These are phyloP conservation scores for Buddleja alternifolia DNA, from an alignment of 257 asterid genomes.

Conservation along the genomic window DNA sequence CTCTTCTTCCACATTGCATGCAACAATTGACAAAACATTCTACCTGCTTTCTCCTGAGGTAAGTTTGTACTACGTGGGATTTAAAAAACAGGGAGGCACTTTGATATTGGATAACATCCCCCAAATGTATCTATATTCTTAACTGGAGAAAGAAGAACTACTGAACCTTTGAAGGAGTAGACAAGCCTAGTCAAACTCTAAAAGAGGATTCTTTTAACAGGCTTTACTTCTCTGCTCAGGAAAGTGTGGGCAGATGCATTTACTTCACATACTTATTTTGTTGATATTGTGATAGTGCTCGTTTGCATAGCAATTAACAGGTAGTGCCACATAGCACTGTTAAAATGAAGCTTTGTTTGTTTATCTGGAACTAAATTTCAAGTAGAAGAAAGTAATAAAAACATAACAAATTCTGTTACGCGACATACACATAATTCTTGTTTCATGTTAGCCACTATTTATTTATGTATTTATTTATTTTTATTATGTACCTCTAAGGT, in stretches of 20 bases:
- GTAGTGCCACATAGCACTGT: not conserved
- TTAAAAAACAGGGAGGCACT: too few species aligned
- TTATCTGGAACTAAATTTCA: not conserved
- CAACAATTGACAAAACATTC: not conserved
- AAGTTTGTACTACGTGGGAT: not conserved
- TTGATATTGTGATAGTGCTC: not conserved
- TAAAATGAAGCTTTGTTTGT: not conserved
- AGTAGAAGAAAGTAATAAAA: not conserved
- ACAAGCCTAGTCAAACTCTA: not conserved
- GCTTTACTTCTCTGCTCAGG: not conserved
- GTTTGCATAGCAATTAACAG: not conserved
- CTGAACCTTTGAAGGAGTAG: not conserved
- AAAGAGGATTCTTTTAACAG: not conserved
- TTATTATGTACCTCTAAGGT: not conserved
- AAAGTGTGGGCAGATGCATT: not conserved
- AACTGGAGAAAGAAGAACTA: not conserved
- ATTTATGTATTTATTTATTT: not conserved
- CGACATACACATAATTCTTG: not conserved
- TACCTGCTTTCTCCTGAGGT: not conserved
- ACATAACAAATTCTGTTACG: not conserved
- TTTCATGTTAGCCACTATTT: not conserved
- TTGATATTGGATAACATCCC: too few species aligned
- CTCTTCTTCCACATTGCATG: not conserved
- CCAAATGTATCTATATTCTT: not conserved
- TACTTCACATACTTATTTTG: not conserved